A percentile compares a stretch with the other conserved stretches of the same genome.
Conservation (phyloP, 2,329 filamentous ascomycete species). For the Diatrype stigma region DNA sequence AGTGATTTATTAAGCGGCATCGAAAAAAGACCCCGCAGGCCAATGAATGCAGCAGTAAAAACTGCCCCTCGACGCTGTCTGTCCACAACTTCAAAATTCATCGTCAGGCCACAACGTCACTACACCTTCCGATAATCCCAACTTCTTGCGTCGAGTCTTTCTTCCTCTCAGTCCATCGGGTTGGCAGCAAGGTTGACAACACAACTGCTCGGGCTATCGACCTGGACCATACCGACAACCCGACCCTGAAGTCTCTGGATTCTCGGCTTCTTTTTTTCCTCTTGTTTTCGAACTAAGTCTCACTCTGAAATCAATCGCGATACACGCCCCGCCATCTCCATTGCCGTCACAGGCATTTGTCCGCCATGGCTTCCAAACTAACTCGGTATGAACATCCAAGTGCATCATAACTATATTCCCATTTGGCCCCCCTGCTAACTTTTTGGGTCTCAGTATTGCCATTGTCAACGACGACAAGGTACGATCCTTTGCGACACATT, state of each 20-base stretch:
- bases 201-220: too few relatives aligned
- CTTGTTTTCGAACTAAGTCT: neutral
- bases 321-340: neutral
- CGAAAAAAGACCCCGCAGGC: neutral
- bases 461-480: constrained; percentile 99
- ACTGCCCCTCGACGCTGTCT: neutral
- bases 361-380: constrained; percentile 80
- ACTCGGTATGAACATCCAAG: constrained; percentile 72
- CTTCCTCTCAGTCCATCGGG: neutral
- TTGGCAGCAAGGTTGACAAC: too few relatives aligned
- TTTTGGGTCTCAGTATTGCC: constrained; percentile 67
- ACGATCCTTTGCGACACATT: constrained; percentile 24
- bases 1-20: constrained; percentile 1
- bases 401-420: constrained; percentile 3
- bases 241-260: too few relatives aligned
- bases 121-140: neutral
- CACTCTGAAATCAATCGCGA: neutral
- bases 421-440: constrained; percentile 3
- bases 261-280: neutral
- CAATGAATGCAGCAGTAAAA: neutral
- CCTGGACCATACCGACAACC: too few relatives aligned
- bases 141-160: neutral
- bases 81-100: constrained; percentile 1
- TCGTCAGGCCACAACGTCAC: neutral
- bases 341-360: constrained; percentile 28